Conservation (phyloP, 2,329 filamentous ascomycete genomes). For the Paecilomyces formosus region DNA sequence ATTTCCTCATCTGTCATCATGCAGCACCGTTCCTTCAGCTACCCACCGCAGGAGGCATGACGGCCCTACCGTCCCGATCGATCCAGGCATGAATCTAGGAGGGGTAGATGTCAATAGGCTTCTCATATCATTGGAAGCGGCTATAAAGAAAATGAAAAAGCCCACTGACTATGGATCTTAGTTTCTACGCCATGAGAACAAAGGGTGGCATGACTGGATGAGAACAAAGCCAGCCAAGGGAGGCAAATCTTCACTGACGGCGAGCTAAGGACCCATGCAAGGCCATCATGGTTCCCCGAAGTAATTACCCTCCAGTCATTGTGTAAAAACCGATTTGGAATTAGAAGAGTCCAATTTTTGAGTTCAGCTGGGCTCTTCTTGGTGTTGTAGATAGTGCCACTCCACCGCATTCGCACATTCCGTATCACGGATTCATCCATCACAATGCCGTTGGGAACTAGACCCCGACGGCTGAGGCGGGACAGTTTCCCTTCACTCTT, state of each 20-base stretch:
- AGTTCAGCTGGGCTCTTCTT: background rate
- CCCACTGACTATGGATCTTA: background rate
- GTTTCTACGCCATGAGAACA: background rate
- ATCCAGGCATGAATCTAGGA: background rate
- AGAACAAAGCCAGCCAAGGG: background rate
- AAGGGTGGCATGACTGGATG: background rate
- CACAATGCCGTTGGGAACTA: background rate
- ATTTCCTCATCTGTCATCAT: background rate
- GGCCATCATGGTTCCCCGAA: background rate
- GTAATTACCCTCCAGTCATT: background rate
- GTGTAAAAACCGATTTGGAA: background rate
- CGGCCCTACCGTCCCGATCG: background rate
- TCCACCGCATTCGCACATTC: background rate
- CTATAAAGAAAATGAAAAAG: background rate
- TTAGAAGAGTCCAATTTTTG: background rate
- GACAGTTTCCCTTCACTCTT: background rate
- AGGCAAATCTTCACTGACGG: background rate
- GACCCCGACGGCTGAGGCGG: background rate
- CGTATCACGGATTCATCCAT: background rate
- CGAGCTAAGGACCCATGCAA: background rate
- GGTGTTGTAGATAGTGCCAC: background rate
- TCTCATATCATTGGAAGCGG: background rate
- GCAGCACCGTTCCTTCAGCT: background rate
- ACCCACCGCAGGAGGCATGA: background rate
- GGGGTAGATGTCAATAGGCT: background rate